phyloP scores from a whole-genome alignment of 495 filamentous ascomycete genomes.

The Neurospora sp. region DNA sequence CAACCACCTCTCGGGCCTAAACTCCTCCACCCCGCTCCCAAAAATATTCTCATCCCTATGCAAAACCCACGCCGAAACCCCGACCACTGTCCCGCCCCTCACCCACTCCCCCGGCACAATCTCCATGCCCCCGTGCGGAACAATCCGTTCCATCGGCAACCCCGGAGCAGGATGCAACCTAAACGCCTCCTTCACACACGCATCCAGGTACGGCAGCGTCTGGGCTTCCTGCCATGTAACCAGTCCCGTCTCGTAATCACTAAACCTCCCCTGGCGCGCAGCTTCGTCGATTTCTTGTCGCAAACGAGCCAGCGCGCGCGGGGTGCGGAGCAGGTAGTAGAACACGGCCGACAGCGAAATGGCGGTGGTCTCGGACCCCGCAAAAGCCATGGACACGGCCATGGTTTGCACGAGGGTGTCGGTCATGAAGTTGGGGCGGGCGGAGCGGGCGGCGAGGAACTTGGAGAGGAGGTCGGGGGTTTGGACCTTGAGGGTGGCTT shows the following conservation, averaged over 20 bases:
- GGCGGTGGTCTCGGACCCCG: constrained; percentile 53
- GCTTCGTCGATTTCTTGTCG: constrained; percentile 45
- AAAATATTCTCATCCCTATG: constrained; percentile 49
- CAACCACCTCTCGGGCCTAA: constrained; percentile 52
- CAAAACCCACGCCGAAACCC: constrained; percentile 52
- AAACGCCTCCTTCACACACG: constrained; percentile 60
- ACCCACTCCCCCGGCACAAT: constrained; percentile 42
- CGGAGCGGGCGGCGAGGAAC: constrained; percentile 46
- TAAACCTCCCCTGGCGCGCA: constrained; percentile 35
- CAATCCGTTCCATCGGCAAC: constrained; percentile 53
- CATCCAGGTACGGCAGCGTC: constrained; percentile 52
- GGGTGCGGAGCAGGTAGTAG: constrained; percentile 53
- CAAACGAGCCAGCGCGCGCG: constrained; percentile 31
- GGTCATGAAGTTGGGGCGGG: constrained; percentile 57
- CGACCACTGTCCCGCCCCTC: constrained; percentile 54
- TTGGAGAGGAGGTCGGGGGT: constrained; percentile 52
- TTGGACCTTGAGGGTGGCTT: constrained; percentile 32
- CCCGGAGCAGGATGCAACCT: constrained; percentile 55
- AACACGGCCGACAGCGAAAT: constrained; percentile 53
- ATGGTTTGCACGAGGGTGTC: constrained; percentile 54
- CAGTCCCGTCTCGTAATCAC: constrained; percentile 40
- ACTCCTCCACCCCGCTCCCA: constrained; percentile 47
- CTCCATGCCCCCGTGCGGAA: constrained; percentile 48
- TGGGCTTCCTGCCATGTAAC: constrained; percentile 52
- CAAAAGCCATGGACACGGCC: constrained; percentile 56